These are phyloP conservation scores for Plasmopara halstedii DNA, from an alignment of 352 stramenopile species.

Conservation along the genomic window DNA sequence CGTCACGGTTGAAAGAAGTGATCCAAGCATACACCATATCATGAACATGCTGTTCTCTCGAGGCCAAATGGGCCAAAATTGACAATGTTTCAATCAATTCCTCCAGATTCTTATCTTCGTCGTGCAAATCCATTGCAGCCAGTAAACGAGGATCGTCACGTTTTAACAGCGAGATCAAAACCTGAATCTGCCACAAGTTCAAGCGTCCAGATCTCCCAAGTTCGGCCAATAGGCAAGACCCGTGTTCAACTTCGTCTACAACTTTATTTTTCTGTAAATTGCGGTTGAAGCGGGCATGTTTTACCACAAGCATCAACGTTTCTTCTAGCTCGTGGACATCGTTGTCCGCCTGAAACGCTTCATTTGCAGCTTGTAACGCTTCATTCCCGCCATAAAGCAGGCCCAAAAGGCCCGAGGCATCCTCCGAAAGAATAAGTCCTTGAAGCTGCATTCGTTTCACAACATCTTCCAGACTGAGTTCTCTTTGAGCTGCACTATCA, in stretches of 20 bases:
- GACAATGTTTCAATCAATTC: conserved; percentile 53
- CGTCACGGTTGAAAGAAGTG: conserved; percentile 28
- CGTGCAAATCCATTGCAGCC: conserved; percentile 48
- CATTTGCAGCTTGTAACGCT: conserved; percentile 57
- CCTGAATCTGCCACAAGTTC: conserved; percentile 47
- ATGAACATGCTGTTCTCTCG: conserved; percentile 47
- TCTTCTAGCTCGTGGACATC: conserved; percentile 74
- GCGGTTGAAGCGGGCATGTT: conserved; percentile 60
- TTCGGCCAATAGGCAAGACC: conserved; percentile 28
- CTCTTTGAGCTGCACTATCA: conserved; percentile 3
- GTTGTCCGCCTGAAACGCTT: conserved; percentile 62
- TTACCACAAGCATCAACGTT: conserved; percentile 72
- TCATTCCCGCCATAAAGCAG: conserved; percentile 65
- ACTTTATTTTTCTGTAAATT: conserved; percentile 2
- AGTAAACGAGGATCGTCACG: conserved; percentile 40
- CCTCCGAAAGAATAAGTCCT: conserved; percentile 33
- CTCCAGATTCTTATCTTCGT: conserved; percentile 30
- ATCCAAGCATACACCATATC: conserved; percentile 53
- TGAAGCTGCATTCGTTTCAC: conserved; percentile 63
- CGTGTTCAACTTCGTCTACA: conserved; percentile 20
- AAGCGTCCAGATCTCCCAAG: conserved; percentile 29
- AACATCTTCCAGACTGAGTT: conserved; percentile 48
- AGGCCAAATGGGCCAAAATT: conserved; percentile 52
- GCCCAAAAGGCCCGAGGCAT: conserved; percentile 55
- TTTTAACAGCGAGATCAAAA: conserved; percentile 41